Base-by-base conservation (phyloP, 306 rosid genomes). In the Arachis stenosperma region DNA sequence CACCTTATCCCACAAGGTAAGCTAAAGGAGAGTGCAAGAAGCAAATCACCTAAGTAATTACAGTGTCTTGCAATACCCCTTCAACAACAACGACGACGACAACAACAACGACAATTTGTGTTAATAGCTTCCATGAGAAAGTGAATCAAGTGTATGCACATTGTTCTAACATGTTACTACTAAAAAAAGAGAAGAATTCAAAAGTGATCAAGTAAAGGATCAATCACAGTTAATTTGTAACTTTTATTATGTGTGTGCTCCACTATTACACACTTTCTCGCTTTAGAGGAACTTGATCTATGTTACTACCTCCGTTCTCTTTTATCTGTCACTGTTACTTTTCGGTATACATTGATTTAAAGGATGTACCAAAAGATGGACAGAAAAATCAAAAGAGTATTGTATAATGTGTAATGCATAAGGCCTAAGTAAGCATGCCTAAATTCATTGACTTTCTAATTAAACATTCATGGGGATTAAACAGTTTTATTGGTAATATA, bases 51-150 rank as follows among this genome's bases (percentile, higher is more conserved):
- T 5, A 95, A 87, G 88, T 95, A 91, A 81, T 95, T 95, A 75
- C 96, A 88, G 78, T 91, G 99, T 81, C 99, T 82, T 37, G 98
- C 93, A 76, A 91, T 66, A 65, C 98, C 99, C 99, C 99, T 95
- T 56, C 71, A 80, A 36, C 2, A 67, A 33, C 46, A 11, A 13
- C 51, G 55, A 65, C 9, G n/a, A 11, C 47, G 6, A 37, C n/a
- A 1, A 42, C 37, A 17, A 37, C 8, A 1, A 42, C 37, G 37
- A 33, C 27, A 3, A 46, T 14, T 52, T n/a, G 39, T 7, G 69
- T 81, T 47, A 63, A 54, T 42, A 66, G 40, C 71, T 50, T 73
- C 56, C 50, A 4, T 15, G 75, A 77, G 50, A 77, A 60, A 68
- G 7, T 74, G 9, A 6, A 67, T 68, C 48, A 79, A 66, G 14